Evolutionary conservation across 2,329 filamentous ascomycete species (phyloP).

Genomic region (Fonsecaea pedrosoi): DNA sequence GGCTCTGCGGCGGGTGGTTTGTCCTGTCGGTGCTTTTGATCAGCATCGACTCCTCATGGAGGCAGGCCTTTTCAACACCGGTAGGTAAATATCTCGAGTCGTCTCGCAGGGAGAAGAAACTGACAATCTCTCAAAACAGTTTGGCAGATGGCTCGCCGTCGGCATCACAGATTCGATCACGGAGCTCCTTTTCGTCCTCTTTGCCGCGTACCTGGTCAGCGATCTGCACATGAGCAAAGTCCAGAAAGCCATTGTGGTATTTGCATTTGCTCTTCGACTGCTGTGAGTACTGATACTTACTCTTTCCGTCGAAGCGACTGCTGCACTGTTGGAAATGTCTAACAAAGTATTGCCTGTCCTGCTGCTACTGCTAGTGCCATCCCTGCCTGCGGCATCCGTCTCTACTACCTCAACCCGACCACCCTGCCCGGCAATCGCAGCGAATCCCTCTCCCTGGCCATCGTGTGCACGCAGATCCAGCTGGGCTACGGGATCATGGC

Average conservation of each 20-base stretch:
- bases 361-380: constrained; percentile 42
- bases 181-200: constrained; percentile 49
- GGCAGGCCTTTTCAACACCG: constrained; percentile 43
- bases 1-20: constrained; percentile 47
- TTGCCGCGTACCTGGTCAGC: constrained; percentile 48
- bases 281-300: constrained; percentile 35
- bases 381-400: constrained; percentile 47
- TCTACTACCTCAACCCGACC: constrained; percentile 47
- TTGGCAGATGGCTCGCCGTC: constrained; percentile 49
- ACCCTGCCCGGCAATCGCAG: constrained; percentile 47
- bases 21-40: constrained; percentile 51
- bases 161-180: constrained; percentile 50
- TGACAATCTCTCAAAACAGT: constrained; percentile 23
- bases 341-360: not conserved
- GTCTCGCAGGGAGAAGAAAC: not conserved
- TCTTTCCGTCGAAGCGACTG: not conserved
- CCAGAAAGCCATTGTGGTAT: constrained; percentile 50
- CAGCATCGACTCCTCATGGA: constrained; percentile 44
- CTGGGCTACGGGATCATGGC: constrained; percentile 52
- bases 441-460: constrained; percentile 47
- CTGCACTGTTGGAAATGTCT: not conserved
- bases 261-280: constrained; percentile 52
- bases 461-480: constrained; percentile 51
- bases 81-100: not conserved
- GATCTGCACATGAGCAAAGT: constrained; percentile 48